These are phyloP conservation scores for Pseudomicrostroma phylloplanum DNA, from an alignment of 1,284 basidiomycete species.

Conservation along the genomic window DNA sequence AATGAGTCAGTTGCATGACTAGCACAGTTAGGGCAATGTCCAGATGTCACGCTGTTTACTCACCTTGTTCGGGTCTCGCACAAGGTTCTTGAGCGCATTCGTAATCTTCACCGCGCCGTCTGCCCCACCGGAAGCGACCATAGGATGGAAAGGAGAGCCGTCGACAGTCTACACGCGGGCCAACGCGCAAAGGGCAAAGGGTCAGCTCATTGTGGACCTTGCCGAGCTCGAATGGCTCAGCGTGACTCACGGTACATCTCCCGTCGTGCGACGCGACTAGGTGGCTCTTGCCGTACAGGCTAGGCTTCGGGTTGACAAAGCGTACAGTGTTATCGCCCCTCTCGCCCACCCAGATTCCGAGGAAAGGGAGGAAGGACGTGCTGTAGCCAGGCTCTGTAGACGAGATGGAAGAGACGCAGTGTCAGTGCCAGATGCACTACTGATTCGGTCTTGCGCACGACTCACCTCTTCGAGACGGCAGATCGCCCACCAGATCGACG, in stretches of 20 bases:
- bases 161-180: constrained; percentile 51
- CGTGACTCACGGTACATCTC: constrained; percentile 51
- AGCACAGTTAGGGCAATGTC: no score
- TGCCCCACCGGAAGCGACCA: constrained; percentile 69
- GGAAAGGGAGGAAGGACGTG: background rate
- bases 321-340: background rate
- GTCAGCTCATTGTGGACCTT: no score
- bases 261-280: background rate
- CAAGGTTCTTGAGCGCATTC: constrained; percentile 57
- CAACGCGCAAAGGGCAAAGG: no score
- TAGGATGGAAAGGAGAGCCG: constrained; percentile 77
- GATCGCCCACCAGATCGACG: background rate
- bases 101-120: constrained; percentile 69
- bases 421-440: no score
- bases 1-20: no score
- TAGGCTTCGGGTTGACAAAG: background rate
- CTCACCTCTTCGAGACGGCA: background rate
- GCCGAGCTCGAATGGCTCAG: no score
- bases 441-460: background rate
- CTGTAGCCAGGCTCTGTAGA: background rate
- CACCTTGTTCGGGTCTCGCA: constrained; percentile 39
- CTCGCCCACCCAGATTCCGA: background rate
- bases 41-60: constrained; percentile 29
- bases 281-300: background rate
- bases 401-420: background rate